Evolutionary conservation across 2,329 filamentous ascomycete genomes (phyloP), one percentile per base, ranked within the genome.

Genomic region (Paracoccidioides lutzii): DNA sequence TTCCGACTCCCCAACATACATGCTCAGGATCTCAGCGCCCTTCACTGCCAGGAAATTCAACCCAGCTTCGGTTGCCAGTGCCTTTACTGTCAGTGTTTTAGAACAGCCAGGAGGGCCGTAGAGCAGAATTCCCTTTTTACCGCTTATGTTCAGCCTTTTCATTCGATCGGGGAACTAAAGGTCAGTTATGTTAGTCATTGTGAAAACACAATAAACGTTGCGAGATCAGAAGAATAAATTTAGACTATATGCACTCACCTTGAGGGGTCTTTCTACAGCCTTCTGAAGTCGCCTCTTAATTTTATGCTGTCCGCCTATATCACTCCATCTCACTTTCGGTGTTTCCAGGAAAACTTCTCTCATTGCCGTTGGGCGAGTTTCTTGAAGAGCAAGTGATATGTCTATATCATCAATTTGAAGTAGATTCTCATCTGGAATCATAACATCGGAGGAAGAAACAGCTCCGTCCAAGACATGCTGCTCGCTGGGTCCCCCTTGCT

Each of bases 1-100:
- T 72, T 97, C 91, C 1, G 90, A 91, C 69, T 97, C 91, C 59
- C 91, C 91, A 15, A 97, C 90, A 70, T 96, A 97, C 88, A 95
- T 95, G 72, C 90, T 94, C 58, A 95, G 83, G 10, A 96, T 80
- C 71, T 96, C 91, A 40, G 89, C 89, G 32, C 90, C 91, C 72
- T 96, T 95, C 61, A 97, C 88, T 7, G 90, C 86, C 66, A 96
- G 84, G 76, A 96, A 96, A 69, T 96, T 96, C 71, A 94, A 84
- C 3, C 87, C 86, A 35, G 88, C 88, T 69, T 94, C 90, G 5
- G 89, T 95, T 14, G 91, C 91, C 62, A 95, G 81, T 33, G 91
- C 91, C 68, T 95, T 90, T 0, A 91, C 91, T 0, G 84, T 89
- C 67, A 96, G 81, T 0, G 91, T 97, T 73, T 97, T 97, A 60